phyloP scores from a whole-genome alignment of 2,329 filamentous ascomycete species.

The Xylariaceae sp. region DNA sequence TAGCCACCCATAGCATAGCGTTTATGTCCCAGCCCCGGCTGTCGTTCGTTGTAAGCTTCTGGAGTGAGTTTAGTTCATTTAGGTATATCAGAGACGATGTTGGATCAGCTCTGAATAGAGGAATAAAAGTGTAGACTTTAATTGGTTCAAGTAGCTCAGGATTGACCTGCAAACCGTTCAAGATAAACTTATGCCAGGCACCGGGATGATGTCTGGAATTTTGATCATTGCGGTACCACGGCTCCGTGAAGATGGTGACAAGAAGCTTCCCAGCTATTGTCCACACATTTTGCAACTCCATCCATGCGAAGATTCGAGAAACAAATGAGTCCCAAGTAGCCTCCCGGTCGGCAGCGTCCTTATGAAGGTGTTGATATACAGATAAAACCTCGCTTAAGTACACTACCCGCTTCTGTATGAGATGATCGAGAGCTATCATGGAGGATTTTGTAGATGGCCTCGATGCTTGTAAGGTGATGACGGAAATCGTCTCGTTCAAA shows the following conservation, averaged over 20 bases:
- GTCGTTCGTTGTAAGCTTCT: slow-evolving; percentile 52
- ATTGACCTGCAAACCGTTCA: slow-evolving; percentile 54
- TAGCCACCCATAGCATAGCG: slow-evolving; percentile 66
- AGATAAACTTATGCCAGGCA: slow-evolving; percentile 63
- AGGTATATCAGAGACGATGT: slow-evolving; percentile 62
- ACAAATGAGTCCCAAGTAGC: slow-evolving; percentile 59
- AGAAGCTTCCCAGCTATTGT: slow-evolving; percentile 66
- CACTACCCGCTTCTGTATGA: slow-evolving; percentile 66
- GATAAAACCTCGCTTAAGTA: slow-evolving; percentile 52
- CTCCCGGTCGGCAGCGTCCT: slow-evolving; percentile 31
- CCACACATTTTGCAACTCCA: slow-evolving; percentile 62
- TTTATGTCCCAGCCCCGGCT: slow-evolving; percentile 56
- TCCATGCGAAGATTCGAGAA: slow-evolving; percentile 59
- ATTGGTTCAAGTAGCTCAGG: slow-evolving; percentile 63
- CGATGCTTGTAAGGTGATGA: slow-evolving; percentile 64
- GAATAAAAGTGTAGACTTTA: slow-evolving; percentile 68
- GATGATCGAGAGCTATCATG: slow-evolving; percentile 69
- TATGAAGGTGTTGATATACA: slow-evolving; percentile 47
- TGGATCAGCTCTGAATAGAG: slow-evolving; percentile 65
- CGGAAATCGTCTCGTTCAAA: slow-evolving; percentile 59
- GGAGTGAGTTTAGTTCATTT: slow-evolving; percentile 59
- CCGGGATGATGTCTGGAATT: slow-evolving; percentile 46
- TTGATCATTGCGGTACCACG: slow-evolving; percentile 44
- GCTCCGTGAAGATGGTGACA: slow-evolving; percentile 59
- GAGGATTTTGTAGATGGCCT: slow-evolving; percentile 72